These are phyloP conservation scores for Phytophthora pseudosyringae DNA, from an alignment of 352 stramenopile species.

Conservation along the genomic window DNA sequence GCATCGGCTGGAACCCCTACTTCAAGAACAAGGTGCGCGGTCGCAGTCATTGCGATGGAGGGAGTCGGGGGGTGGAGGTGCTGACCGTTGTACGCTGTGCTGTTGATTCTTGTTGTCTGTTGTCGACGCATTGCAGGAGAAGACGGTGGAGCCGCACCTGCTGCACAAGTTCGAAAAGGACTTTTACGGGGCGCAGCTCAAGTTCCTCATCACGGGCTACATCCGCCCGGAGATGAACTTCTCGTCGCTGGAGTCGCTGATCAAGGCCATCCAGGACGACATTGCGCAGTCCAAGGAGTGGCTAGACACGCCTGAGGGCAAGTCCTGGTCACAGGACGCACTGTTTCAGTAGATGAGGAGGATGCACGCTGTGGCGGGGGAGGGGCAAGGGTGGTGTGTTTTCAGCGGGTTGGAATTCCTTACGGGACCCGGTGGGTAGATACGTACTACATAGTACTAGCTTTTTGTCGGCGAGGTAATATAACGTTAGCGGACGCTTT, in stretches of 20 bases:
- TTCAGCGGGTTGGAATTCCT: neutral
- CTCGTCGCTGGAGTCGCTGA: conserved; percentile 91
- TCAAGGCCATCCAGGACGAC: conserved; percentile 92
- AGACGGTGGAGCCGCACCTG: conserved; percentile 97
- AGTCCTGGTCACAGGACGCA: conserved; percentile 53
- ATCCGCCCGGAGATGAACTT: conserved; percentile 96
- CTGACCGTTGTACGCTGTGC: conserved; percentile 7
- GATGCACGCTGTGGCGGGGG: neutral
- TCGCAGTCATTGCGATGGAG: conserved; percentile 21
- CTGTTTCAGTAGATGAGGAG: conserved; percentile 47
- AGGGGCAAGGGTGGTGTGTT: conserved; percentile 4
- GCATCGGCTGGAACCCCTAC: conserved; percentile 96
- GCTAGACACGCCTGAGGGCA: conserved; percentile 63
- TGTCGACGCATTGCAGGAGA: conserved; percentile 63
- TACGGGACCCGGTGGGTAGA: conserved; percentile 18
- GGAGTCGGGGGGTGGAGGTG: neutral
- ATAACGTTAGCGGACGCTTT: conserved; percentile 5
- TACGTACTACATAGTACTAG: neutral
- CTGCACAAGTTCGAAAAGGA: conserved; percentile 93
- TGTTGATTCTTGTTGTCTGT: neutral
- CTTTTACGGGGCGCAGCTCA: conserved; percentile 95
- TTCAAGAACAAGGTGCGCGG: conserved; percentile 91
- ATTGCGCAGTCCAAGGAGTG: conserved; percentile 74
- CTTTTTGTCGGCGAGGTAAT: conserved; percentile 20
- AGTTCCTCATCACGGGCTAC: conserved; percentile 93